Conservation (phyloP, 805 yeast species). For the Nakazawaea wickerhamii region DNA sequence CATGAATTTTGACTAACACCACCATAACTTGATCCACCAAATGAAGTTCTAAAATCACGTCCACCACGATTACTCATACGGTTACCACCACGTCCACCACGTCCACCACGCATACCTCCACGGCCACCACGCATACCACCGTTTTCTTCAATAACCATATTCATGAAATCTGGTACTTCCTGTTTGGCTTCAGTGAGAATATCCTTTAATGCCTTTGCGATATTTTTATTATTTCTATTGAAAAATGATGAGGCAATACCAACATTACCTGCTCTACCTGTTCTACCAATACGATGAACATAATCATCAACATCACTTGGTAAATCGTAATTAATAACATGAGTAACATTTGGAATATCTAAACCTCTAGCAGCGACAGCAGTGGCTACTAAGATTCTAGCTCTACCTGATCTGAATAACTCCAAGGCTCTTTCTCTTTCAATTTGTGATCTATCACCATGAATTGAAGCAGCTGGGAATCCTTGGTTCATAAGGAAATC, state of each 20-base stretch:
- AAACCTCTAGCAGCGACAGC: constrained; percentile 99
- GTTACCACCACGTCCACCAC: constrained; percentile 34
- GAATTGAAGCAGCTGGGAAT: constrained; percentile 97
- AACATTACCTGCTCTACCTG: constrained; percentile 99
- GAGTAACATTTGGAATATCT: constrained; percentile 98
- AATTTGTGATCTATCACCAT: constrained; percentile 97
- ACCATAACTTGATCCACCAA: constrained; percentile 31
- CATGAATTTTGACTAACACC: constrained; percentile 24
- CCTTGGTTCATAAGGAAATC: constrained; percentile 85
- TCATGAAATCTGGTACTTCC: constrained; percentile 89
- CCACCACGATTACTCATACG: constrained; percentile 17
- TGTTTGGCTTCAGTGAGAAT: constrained; percentile 94
- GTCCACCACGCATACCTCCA: constrained; percentile 39
- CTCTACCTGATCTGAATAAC: constrained; percentile 85
- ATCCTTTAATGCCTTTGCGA: constrained; percentile 82
- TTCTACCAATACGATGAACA: constrained; percentile 99
- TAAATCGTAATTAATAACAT: constrained; percentile 94
- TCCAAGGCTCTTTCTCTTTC: constrained; percentile 98
- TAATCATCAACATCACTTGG: constrained; percentile 98
- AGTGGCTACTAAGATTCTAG: constrained; percentile 95
- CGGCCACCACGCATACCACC: constrained; percentile 48
- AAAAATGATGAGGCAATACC: constrained; percentile 99
- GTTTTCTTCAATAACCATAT: constrained; percentile 72
- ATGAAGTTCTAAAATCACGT: constrained; percentile 14
- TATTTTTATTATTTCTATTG: constrained; percentile 89